A percentile compares a stretch with the other conserved stretches of the same genome.
phyloP scores from a whole-genome alignment of 495 filamentous ascomycete genomes.

The Podospora sp. region DNA sequence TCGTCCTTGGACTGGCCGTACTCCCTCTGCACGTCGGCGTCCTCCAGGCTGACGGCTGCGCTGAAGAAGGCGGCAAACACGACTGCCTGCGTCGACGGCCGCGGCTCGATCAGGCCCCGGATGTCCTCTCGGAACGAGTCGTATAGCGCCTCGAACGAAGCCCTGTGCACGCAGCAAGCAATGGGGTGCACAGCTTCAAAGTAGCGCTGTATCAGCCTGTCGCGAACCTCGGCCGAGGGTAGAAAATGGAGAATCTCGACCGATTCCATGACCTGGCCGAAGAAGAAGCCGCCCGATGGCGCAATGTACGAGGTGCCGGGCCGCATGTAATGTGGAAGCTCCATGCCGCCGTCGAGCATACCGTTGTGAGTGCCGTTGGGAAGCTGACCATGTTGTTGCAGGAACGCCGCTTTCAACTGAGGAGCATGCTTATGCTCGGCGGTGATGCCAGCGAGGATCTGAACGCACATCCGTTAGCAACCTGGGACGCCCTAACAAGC shows the following conservation, averaged over 20 bases:
- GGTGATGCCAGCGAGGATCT: slow-evolving; percentile 38
- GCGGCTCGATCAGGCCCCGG: slow-evolving; percentile 55
- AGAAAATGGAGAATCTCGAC: slow-evolving; percentile 58
- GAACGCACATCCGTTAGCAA: neutral
- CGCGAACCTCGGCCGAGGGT: slow-evolving; percentile 51
- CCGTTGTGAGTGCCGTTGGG: neutral
- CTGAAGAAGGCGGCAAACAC: slow-evolving; percentile 69
- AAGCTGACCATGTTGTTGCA: slow-evolving; percentile 1
- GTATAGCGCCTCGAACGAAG: slow-evolving; percentile 65
- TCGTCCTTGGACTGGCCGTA: slow-evolving; percentile 54
- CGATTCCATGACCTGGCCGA: slow-evolving; percentile 53
- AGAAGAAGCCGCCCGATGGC: slow-evolving; percentile 69
- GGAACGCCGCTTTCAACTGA: neutral
- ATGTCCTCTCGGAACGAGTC: slow-evolving; percentile 64
- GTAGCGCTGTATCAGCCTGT: slow-evolving; percentile 65
- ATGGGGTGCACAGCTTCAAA: slow-evolving; percentile 68
- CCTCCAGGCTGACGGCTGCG: slow-evolving; percentile 64
- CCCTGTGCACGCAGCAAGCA: slow-evolving; percentile 63
- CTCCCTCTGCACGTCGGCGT: slow-evolving; percentile 49
- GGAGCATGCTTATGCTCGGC: slow-evolving; percentile 7
- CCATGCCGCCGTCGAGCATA: neutral
- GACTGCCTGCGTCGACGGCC: slow-evolving; percentile 64
- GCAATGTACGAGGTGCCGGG: slow-evolving; percentile 58
- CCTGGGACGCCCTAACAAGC: too few relatives aligned
- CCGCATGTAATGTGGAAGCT: slow-evolving; percentile 39